Evolutionary conservation across 768 basidiomycete genomes (phyloP).

Genomic region (Tricholoma flavovirens): DNA sequence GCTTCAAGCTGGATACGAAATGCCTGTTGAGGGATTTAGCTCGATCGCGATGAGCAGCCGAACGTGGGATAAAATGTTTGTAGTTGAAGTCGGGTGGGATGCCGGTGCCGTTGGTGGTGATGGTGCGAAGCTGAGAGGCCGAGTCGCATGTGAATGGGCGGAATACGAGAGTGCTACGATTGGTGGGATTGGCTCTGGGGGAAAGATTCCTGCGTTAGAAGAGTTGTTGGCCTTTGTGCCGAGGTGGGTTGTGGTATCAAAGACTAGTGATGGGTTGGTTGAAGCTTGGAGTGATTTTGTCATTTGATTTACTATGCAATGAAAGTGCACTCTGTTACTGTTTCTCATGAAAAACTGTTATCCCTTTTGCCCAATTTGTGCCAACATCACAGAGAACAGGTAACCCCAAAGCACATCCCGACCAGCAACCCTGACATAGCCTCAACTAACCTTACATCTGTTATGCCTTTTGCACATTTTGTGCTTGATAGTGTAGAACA

Average conservation of each 20-base stretch:
- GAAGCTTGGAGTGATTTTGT: constrained; percentile 34
- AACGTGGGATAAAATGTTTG: constrained; percentile 44
- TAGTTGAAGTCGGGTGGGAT: background rate
- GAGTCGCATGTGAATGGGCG: constrained; percentile 24
- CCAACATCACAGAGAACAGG: too few relatives aligned
- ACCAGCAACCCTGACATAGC: too few relatives aligned
- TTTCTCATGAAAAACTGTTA: too few relatives aligned
- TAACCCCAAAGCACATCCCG: too few relatives aligned
- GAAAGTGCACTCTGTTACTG: too few relatives aligned
- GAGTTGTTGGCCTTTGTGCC: constrained; percentile 46
- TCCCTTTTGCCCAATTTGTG: too few relatives aligned
- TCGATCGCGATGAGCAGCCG: constrained; percentile 46
- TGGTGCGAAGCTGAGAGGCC: background rate
- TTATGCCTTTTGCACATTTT: too few relatives aligned
- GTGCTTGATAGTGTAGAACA: too few relatives aligned
- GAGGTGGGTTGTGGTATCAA: constrained; percentile 43
- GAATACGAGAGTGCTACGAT: constrained; percentile 57
- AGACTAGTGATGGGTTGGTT: constrained; percentile 37
- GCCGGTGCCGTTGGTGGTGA: background rate
- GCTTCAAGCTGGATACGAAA: constrained; percentile 3
- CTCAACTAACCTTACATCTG: too few relatives aligned
- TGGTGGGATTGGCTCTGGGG: constrained; percentile 30
- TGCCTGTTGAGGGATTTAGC: constrained; percentile 22
- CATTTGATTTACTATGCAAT: too few relatives aligned
- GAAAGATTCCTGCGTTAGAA: constrained; percentile 46